Evolutionary conservation across 2,329 filamentous ascomycete genomes (phyloP).

Genomic region (Ophiostoma ulmi): DNA sequence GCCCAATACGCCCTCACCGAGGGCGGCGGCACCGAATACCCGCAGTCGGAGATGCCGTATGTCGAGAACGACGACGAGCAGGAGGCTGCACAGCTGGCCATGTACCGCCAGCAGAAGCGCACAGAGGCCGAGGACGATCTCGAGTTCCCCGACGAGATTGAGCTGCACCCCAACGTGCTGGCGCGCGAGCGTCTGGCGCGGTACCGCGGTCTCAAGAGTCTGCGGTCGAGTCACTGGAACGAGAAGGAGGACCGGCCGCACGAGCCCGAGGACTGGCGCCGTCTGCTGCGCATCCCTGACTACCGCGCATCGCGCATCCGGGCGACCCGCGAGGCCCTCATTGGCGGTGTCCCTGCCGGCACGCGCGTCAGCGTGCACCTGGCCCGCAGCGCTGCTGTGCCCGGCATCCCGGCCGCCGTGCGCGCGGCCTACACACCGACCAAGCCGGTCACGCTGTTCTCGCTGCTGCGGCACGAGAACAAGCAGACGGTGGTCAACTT

Average conservation of each 20-base stretch:
- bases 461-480: slow-evolving; percentile 87
- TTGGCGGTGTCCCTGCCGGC: slow-evolving; percentile 81
- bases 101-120: slow-evolving; percentile 71
- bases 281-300: slow-evolving; percentile 80
- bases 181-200: slow-evolving; percentile 79
- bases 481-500: slow-evolving; percentile 89
- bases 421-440: slow-evolving; percentile 48
- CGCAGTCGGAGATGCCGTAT: slow-evolving; percentile 82
- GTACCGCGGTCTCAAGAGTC: slow-evolving; percentile 87
- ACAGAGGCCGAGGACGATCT: slow-evolving; percentile 86
- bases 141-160: slow-evolving; percentile 96
- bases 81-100: slow-evolving; percentile 68
- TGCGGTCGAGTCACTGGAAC: slow-evolving; percentile 84
- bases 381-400: slow-evolving; percentile 12
- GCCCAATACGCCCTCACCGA: slow-evolving; percentile 66
- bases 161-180: slow-evolving; percentile 79
- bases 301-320: slow-evolving; percentile 79
- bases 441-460: slow-evolving; percentile 69
- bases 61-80: slow-evolving; percentile 78
- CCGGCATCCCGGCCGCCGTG: slow-evolving; percentile 35
- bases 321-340: slow-evolving; percentile 72
- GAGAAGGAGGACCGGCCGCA: slow-evolving; percentile 79
- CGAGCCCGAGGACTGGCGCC: slow-evolving; percentile 84
- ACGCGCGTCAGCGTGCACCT: slow-evolving; percentile 79
- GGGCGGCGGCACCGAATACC: slow-evolving; percentile 68